These are phyloP conservation scores for Spergularia marina DNA, from an alignment of 148 eudicot genomes.

Conservation along the genomic window DNA sequence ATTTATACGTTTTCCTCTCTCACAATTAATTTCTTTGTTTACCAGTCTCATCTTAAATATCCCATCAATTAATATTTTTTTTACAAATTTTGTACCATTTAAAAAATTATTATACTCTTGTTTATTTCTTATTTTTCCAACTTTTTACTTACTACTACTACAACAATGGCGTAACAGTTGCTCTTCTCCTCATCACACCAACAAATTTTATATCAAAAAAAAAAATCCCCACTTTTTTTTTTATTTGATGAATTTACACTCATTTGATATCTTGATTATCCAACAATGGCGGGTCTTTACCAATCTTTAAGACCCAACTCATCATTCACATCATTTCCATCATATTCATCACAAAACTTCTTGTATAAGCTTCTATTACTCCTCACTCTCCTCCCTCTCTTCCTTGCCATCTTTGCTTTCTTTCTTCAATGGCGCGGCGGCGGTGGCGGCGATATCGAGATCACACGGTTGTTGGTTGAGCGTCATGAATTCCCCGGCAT, in stretches of 20 bases:
- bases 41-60: too few species aligned
- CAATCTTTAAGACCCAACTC: slow-evolving; percentile 44
- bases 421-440: slow-evolving; percentile 62
- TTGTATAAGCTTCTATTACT: slow-evolving; percentile 35
- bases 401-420: slow-evolving; percentile 51
- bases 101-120: not conserved
- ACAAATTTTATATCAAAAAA: too few species aligned
- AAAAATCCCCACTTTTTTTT: not conserved
- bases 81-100: too few species aligned
- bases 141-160: not conserved
- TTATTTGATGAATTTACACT: not conserved
- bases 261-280: slow-evolving; percentile 15
- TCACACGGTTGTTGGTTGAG: slow-evolving; percentile 34
- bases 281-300: slow-evolving; percentile 55
- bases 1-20: not conserved
- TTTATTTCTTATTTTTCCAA: not conserved
- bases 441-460: slow-evolving; percentile 26
- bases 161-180: slow-evolving; percentile 18
- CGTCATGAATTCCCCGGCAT: slow-evolving; percentile 36
- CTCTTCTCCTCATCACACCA: not conserved
- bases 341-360: slow-evolving; percentile 30
- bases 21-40: not conserved
- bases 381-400: slow-evolving; percentile 45
- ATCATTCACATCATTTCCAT: slow-evolving; percentile 24
- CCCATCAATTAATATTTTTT: too few species aligned